A percentile compares a stretch with the other conserved stretches of the same genome.
These are phyloP conservation scores for Dissophora ornata DNA, from an alignment of 192 early-diverging fungal species.

Conservation along the genomic window DNA sequence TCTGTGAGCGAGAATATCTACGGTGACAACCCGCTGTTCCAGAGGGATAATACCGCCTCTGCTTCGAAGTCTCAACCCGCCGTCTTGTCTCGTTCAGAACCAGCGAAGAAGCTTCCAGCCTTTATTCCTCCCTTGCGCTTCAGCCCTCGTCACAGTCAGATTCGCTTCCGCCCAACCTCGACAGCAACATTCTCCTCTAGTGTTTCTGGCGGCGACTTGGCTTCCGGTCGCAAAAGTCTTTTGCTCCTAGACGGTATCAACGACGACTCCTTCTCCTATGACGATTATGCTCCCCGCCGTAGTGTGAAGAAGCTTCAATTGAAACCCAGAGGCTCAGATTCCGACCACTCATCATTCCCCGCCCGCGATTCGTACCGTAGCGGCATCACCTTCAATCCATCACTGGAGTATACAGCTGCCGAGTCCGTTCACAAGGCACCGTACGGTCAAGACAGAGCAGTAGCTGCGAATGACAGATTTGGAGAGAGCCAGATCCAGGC, in stretches of 20 bases:
- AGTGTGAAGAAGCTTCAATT: constrained; percentile 79
- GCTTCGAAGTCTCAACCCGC: constrained; percentile 38
- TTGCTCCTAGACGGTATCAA: constrained; percentile 52
- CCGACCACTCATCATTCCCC: constrained; percentile 1
- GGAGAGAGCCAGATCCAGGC: constrained; percentile 4
- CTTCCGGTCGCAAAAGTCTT: constrained; percentile 48
- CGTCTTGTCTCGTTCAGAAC: constrained; percentile 48
- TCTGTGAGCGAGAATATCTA: constrained; percentile 89
- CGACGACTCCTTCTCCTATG: constrained; percentile 64
- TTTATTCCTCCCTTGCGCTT: constrained; percentile 77
- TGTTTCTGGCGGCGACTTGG: constrained; percentile 29
- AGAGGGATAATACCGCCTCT: constrained; percentile 60
- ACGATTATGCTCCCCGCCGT: constrained; percentile 76
- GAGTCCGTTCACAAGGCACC: constrained; percentile 27
- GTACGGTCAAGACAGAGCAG: constrained; percentile 12
- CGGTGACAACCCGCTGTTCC: constrained; percentile 86
- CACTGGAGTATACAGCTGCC: constrained; percentile 36
- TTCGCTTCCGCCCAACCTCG: constrained; percentile 41
- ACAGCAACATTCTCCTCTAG: constrained; percentile 49
- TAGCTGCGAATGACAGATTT: not conserved
- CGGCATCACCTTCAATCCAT: constrained; percentile 51
- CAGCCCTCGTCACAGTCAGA: constrained; percentile 76
- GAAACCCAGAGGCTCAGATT: constrained; percentile 43
- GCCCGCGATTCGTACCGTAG: constrained; percentile 16
- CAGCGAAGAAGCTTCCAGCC: constrained; percentile 73